Evolutionary conservation across 768 basidiomycete genomes (phyloP), one percentile per base, ranked within the genome.

Genomic region (Pleurotus salmoneostramineus): DNA sequence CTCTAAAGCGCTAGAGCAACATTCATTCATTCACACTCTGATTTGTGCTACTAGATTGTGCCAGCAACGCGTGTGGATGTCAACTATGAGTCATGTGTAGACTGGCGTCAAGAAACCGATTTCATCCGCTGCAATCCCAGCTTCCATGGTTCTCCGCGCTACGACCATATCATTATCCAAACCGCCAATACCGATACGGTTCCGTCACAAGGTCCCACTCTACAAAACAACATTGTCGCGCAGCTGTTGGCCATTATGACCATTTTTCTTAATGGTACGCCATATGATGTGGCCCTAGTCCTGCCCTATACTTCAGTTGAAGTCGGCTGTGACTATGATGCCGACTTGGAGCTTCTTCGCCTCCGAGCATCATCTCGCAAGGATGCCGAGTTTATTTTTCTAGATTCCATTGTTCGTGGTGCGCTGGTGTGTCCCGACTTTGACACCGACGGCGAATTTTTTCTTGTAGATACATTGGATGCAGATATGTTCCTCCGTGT

Each of bases 401-500:
- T 65, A 7, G 44, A 51, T 7, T 71, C 71, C 31, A 71, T 75
- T 8, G 62, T 71, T 34, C 57, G 65, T 15, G 70, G 71, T 0
- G 71, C 67, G 8, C 50, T 66, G 17, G 21, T 73, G 36, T 56
- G 62, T 31, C 59, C 60, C 15, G 69, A 65, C 40, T 58, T 49
- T 12, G 54, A 56, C 5, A 43, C 32, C 3, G 17, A 21, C 37
- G 63, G 61, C 0, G 67, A 70, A n/a, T 69, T 46, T 31, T 43
- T 71, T 5, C 60, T 73, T 7, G 50, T 68, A 21, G 70, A 74
- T 56, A 34, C 62, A 6, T 31, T 68, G 2, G 72, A 74, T 60
- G 49, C 51, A 10, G 71, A 74, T 50, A 68, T 69, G 66, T 50
- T 50, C n/a, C n/a, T n/a, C n/a, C n/a, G n/a, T n/a, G n/a, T n/a